Conservation (phyloP, 2,329 filamentous ascomycete species). For the Diaporthe velutina region DNA sequence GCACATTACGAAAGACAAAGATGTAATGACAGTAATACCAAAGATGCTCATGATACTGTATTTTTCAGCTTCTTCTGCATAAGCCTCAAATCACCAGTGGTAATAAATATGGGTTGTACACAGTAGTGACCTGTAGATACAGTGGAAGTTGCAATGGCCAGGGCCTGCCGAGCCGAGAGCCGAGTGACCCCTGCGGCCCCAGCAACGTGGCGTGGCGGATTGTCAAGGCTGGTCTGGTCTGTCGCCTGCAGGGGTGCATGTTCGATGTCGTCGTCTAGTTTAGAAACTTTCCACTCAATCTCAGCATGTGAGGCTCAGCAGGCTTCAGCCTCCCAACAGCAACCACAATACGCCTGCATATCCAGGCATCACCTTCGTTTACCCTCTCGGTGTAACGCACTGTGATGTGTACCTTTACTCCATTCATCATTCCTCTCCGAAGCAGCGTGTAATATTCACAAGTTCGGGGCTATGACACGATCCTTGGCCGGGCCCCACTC, state of each 20-base stretch:
- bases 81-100: neutral
- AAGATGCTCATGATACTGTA: neutral
- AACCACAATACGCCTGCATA: slow-evolving; percentile 7
- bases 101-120: neutral
- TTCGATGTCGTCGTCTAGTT: slow-evolving; percentile 16
- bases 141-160: neutral
- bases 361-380: slow-evolving; percentile 17
- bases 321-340: neutral
- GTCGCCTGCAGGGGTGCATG: slow-evolving; percentile 14
- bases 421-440: neutral
- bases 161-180: slow-evolving; percentile 26
- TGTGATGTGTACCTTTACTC: neutral
- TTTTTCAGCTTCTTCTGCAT: neutral
- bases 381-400: neutral
- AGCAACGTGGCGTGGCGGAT: slow-evolving; percentile 14
- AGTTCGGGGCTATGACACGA: slow-evolving; percentile 24
- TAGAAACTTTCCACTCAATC: slow-evolving; percentile 25
- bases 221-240: slow-evolving; percentile 5
- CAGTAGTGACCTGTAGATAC: neutral
- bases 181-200: slow-evolving; percentile 20
- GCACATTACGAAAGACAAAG: neutral
- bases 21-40: slow-evolving; percentile 24
- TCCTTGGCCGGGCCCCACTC: slow-evolving; percentile 24
- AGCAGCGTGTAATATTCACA: neutral
- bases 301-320: slow-evolving; percentile 20